Evolutionary conservation across 345 rosid genomes (phyloP).

Genomic region (Euphorbia tirucalli): DNA sequence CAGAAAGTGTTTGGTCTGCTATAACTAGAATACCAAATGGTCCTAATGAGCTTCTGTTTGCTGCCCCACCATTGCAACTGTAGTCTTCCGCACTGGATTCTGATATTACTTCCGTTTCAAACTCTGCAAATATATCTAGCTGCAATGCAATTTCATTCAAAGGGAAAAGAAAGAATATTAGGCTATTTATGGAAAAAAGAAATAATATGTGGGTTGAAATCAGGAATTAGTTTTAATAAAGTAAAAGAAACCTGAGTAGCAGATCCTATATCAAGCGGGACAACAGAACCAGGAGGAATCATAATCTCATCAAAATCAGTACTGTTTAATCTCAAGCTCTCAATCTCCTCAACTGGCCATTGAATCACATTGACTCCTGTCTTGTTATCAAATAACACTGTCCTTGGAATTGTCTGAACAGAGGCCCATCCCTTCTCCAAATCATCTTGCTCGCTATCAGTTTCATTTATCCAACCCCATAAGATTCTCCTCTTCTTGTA

Average conservation of each 20-base stretch:
- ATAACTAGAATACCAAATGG: constrained; percentile 76
- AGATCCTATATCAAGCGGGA: constrained; percentile 51
- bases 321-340: constrained; percentile 63
- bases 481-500: constrained; percentile 59
- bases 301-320: constrained; percentile 41
- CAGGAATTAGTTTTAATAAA: neutral
- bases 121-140: constrained; percentile 58
- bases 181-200: too few species aligned
- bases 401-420: constrained; percentile 81
- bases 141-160: neutral
- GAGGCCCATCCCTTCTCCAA: constrained; percentile 92
- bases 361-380: constrained; percentile 66
- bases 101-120: constrained; percentile 38
- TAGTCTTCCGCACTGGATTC: constrained; percentile 27
- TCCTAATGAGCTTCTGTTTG: constrained; percentile 56
- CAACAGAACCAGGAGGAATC: constrained; percentile 54
- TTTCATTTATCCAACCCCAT: constrained; percentile 97
- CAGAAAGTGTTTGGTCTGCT: constrained; percentile 65
- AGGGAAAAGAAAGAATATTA: too few species aligned
- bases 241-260: constrained; percentile 53
- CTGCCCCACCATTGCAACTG: constrained; percentile 48
- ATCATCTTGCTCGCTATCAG: constrained; percentile 68
- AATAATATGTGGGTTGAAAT: neutral
- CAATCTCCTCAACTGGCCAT: constrained; percentile 88
- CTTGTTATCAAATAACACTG: constrained; percentile 54